Conservation (phyloP, 2,329 filamentous ascomycete species). For the Aspergillus niger region DNA sequence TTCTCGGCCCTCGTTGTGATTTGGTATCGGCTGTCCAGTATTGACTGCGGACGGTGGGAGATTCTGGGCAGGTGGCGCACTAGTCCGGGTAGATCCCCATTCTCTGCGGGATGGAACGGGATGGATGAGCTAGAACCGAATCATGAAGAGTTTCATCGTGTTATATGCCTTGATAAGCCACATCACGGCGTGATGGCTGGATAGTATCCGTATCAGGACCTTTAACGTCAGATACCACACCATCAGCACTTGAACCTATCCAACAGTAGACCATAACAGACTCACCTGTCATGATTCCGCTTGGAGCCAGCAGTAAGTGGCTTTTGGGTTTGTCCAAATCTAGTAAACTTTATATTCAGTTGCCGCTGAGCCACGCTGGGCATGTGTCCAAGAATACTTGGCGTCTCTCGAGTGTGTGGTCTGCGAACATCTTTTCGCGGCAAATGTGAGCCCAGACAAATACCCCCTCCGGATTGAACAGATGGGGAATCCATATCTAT, state of each 20-base stretch:
- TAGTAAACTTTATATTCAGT: not conserved
- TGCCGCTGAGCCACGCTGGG: conserved; percentile 15
- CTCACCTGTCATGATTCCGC: not conserved
- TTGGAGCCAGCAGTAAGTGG: not conserved
- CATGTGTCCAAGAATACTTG: conserved; percentile 15
- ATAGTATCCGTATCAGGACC: not conserved
- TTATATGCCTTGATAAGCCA: not conserved
- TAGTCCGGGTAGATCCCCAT: conserved; percentile 1
- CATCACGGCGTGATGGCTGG: not conserved
- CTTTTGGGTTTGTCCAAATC: not conserved
- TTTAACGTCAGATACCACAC: too few species aligned
- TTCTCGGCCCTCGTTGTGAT: not conserved
- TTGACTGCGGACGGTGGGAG: not conserved
- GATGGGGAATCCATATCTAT: not conserved
- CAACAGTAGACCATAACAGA: not conserved
- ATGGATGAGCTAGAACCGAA: not conserved
- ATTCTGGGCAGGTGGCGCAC: conserved; percentile 1
- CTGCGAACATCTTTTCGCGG: not conserved
- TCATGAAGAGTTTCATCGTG: not conserved
- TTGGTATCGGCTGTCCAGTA: not conserved
- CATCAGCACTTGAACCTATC: too few species aligned
- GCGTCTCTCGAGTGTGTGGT: conserved; percentile 7
- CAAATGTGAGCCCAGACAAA: not conserved
- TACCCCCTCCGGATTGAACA: not conserved
- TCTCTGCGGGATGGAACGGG: not conserved